Evolutionary conservation across 257 asterid species (phyloP), one percentile per base, ranked within the genome.

Genomic region (Nicotiana knightiana): DNA sequence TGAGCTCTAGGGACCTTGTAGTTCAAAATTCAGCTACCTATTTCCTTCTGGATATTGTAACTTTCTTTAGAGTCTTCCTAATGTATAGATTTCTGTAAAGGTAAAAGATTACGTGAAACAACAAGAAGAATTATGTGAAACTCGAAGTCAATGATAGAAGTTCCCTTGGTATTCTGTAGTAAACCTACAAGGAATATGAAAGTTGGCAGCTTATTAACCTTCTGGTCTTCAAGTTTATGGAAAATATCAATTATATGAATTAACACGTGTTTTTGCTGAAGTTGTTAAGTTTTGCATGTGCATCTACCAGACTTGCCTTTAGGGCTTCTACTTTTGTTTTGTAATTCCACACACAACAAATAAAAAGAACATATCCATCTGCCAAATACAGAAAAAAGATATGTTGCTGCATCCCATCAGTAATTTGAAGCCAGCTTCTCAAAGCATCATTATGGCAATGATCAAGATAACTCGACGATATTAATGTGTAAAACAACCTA

Each of bases 11-110:
- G 54, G 57, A 43, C 6, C 9, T 68, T 12, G 59, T 43, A 21
- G 35, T 70, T 70, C 59, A 70, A 43, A 21, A 11, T 5, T 10
- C 7, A 10, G 48, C 6, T 70, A 70, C 11, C 59, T 70, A 70
- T 18, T 70, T 11, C 58, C 78, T 71, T 43, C 59, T 71, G 37
- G 12, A 71, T 71, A 12, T 3, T 43, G 79, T 46, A 24, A 46
- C 79, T 28, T 71, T 46, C 39, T 46, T 71, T 71, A 71, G 79
- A 71, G 61, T 46, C 24, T 71, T 71, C 79, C 61, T 71, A 71
- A 24, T 71, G 32, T 71, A 28, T 13, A 16, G 21, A 24, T 46
- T 46, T 46, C 26, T 21, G 39, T 71, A 46, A 71, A 71, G 32
- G n/a, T 39, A 21, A 46, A 71, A 6, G 79, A 46, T 24, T 46